These are phyloP conservation scores for Phytophthora tubulina DNA, from an alignment of 352 stramenopile genomes.

Conservation along the genomic window DNA sequence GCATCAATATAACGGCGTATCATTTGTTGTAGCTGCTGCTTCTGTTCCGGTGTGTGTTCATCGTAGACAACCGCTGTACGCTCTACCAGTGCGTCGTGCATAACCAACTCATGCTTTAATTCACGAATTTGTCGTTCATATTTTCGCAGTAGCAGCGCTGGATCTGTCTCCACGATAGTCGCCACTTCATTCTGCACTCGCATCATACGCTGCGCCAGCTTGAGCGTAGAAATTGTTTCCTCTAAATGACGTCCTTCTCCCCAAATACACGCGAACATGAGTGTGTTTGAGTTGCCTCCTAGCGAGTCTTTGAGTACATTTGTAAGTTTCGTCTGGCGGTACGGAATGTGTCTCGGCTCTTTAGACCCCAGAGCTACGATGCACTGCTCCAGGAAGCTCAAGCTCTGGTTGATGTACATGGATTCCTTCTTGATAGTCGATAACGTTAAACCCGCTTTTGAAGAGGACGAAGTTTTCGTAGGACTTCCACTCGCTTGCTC, in stretches of 20 bases:
- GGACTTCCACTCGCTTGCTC: conserved; percentile 29
- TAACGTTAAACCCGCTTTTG: conserved; percentile 31
- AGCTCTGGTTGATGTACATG: conserved; percentile 98
- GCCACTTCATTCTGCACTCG: conserved; percentile 92
- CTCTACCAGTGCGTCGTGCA: conserved; percentile 94
- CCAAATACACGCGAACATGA: conserved; percentile 96
- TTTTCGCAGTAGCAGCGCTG: conserved; percentile 85
- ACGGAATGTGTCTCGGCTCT: conserved; percentile 89
- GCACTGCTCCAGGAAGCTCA: conserved; percentile 96
- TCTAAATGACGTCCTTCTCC: conserved; percentile 93
- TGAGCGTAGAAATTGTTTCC: conserved; percentile 94
- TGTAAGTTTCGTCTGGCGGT: conserved; percentile 96
- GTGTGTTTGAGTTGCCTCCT: conserved; percentile 96
- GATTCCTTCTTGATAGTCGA: conserved; percentile 96
- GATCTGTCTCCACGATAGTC: conserved; percentile 90
- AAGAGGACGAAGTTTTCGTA: conserved; percentile 17
- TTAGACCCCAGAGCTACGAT: conserved; percentile 90
- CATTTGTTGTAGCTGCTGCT: conserved; percentile 78
- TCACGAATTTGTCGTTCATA: conserved; percentile 94
- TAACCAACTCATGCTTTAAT: conserved; percentile 93
- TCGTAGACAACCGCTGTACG: conserved; percentile 87
- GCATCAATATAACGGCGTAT: conserved; percentile 84
- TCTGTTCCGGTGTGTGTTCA: conserved; percentile 93
- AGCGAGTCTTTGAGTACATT: conserved; percentile 94
- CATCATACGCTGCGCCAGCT: conserved; percentile 95